These are phyloP conservation scores for Gastrolobium villosum DNA, from an alignment of 306 rosid species.

Conservation along the genomic window DNA sequence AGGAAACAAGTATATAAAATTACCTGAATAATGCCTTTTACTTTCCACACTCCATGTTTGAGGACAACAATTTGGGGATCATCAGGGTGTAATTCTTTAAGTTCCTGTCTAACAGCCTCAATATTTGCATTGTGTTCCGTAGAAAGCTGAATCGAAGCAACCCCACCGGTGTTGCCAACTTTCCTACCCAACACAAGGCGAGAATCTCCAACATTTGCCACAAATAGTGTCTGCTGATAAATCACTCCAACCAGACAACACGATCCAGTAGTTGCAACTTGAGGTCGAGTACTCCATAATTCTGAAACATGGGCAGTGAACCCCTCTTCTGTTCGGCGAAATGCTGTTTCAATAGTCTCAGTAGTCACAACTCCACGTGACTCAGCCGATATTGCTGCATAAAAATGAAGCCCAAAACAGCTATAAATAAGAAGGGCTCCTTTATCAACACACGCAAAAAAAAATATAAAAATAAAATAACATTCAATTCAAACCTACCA, in stretches of 20 bases:
- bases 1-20: constrained; percentile 9
- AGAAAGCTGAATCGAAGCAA: constrained; percentile 86
- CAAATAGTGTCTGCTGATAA: constrained; percentile 76
- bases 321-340: constrained; percentile 78
- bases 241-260: constrained; percentile 93
- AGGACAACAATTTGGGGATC: constrained; percentile 87
- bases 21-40: constrained; percentile 97
- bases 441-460: constrained; percentile 38
- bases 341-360: constrained; percentile 72
- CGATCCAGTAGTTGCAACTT: constrained; percentile 80
- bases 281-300: constrained; percentile 67
- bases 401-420: constrained; percentile 56
- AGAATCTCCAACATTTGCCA: constrained; percentile 89
- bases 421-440: constrained; percentile 53
- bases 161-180: constrained; percentile 83
- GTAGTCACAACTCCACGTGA: constrained; percentile 68
- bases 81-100: constrained; percentile 74
- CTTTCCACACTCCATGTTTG: constrained; percentile 95
- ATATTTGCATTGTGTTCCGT: constrained; percentile 88
- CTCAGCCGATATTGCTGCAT: constrained; percentile 73
- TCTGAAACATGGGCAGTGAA: constrained; percentile 75
- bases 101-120: constrained; percentile 79
- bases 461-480: background rate
- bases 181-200: constrained; percentile 90
- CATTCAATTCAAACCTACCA: constrained; percentile 31